Evolutionary conservation across 2,329 filamentous ascomycete species (phyloP), one percentile per base, ranked within the genome.

Genomic region (Cadophora gregata): DNA sequence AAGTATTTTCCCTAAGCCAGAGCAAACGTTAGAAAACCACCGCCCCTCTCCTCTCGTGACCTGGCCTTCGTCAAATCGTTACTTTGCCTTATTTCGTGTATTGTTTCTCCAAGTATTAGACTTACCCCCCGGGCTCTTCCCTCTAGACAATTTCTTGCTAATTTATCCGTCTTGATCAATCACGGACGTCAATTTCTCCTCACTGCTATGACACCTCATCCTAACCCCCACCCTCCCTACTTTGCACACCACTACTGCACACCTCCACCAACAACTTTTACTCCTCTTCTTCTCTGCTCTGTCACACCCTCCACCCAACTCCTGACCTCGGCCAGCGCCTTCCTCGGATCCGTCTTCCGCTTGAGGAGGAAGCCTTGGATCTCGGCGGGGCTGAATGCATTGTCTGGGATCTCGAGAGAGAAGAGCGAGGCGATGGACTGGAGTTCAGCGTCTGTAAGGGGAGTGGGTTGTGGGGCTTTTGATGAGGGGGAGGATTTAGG

Each of bases 361-460:
- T 87, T 88, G 55, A 90, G 78, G 66, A 90, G 73, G 75, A 88
- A 90, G 0, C 87, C 88, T 75, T 90, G 88, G 50, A 90, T 85
- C 76, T 90, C 85, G 0, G 88, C 88, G 0, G 88, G 87, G 27
- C 82, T 84, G 68, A 89, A 84, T 50, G 78, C 76, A 1, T 77
- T 78, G n/a, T 81, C 77, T 0, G 86, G 85, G n/a, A 90, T 82
- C 62, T 81, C 79, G 1, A 77, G 70, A 1, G 84, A 82, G 71
- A 90, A 90, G 33, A 80, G 72, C 5, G 70, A 21, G 4, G 74
- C 73, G 0, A 72, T 65, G 2, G 31, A 51, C 1, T 50, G 58
- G 24, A 88, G 77, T 68, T 83, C 81, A n/a, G 79, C 76, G 4
- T 74, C 66, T 0, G 75, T 65, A 5, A 42, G 29, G 80, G 72